Evolutionary conservation across 1,284 basidiomycete genomes (phyloP), one percentile per base, ranked within the genome.

Genomic region (Apiotrichum mycotoxinovorans): DNA sequence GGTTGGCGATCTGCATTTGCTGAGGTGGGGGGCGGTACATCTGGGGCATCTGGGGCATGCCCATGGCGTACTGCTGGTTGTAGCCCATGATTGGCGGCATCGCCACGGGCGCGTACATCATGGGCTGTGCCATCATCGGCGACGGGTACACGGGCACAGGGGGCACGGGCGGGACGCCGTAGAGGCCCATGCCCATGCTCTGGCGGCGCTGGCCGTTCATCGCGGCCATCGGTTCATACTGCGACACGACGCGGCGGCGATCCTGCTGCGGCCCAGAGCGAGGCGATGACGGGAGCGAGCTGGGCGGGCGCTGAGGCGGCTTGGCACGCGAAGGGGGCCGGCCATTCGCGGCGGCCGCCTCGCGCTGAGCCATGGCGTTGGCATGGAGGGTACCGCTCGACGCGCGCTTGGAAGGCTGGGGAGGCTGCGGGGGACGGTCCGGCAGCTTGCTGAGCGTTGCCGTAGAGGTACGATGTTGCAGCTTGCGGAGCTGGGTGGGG

Each of bases 231-330:
- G 40, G 52, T 22, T 61, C 59, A 49, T 54, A 45, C 33, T 57
- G 51, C 27, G 59, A 61, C 10, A 61, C 52, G 30, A 52, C 59
- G 9, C 59, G 52, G 27, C 59, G 61, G 27, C 57, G 49, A 45
- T 56, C 56, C n/a, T 42, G 15, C 41, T 59, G 53, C 10, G 38
- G 49, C 5, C 49, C 49, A n/a, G 45, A 26, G 30, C 52, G 56
- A 2, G 53, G 57, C 30, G 61, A 59, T 11, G 47, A 30, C 8
- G 50, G 38, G 33, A 61, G 56, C 22, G 60, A 61, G 40, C 52
- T 48, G 2, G 57, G 27, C 1, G 54, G 48, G 27, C 56, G 54
- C 30, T 20, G 17, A 33, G 27, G 20, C 44, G 12, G n/a, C 27
- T 4, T 20, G 11, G 10, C 7, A 5, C 22, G 22, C 14, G 42